phyloP scores from a whole-genome alignment of 805 yeast species.

The Candida schatavii region DNA sequence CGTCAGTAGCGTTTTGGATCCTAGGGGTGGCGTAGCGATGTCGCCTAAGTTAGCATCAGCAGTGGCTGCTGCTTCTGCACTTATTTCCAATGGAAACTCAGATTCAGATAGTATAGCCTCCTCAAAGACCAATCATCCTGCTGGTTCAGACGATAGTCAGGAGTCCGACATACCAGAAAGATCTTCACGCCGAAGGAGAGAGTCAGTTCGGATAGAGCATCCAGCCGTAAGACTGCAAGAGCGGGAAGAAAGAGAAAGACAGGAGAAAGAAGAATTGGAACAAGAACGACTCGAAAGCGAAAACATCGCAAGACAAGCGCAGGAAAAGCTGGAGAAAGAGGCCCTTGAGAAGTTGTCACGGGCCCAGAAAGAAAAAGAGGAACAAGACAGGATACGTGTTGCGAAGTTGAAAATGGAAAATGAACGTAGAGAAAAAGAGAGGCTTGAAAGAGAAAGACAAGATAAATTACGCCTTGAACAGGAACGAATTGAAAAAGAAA shows the following conservation, averaged over 20 bases:
- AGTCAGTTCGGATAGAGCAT: conserved; percentile 10
- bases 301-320: neutral
- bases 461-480: neutral
- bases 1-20: conserved; percentile 1
- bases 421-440: neutral
- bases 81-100: neutral
- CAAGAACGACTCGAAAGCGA: conserved; percentile 10
- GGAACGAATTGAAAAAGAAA: conserved; percentile 1
- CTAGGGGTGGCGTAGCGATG: conserved; percentile 5
- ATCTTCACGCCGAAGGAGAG: conserved; percentile 19
- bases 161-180: conserved; percentile 18
- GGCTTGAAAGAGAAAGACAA: neutral
- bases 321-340: neutral
- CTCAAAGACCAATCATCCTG: neutral
- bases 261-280: conserved; percentile 22
- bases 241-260: conserved; percentile 1
- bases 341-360: neutral
- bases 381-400: neutral
- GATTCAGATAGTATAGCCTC: neutral
- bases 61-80: conserved; percentile 1
- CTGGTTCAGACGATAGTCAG: neutral
- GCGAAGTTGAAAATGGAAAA: neutral
- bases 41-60: conserved; percentile 2
- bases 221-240: conserved; percentile 4
- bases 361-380: neutral